Base-by-base conservation (phyloP, 192 early-diverging fungal species). In the Geranomyces michiganensis region DNA sequence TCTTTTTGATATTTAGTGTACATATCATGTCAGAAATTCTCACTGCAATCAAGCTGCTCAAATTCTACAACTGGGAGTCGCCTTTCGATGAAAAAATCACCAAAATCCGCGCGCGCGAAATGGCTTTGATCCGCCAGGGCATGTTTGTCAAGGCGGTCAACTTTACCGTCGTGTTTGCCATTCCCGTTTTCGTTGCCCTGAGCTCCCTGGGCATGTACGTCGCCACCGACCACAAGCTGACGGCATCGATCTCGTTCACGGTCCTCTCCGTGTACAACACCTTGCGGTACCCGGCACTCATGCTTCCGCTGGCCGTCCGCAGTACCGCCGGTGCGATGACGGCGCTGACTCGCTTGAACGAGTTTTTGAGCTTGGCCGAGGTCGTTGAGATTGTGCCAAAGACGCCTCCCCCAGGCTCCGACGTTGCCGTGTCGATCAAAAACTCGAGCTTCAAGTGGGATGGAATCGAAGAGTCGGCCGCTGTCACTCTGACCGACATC, bases 31-130 rank as follows among this genome's bases (percentile, higher is more conserved):
- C 88, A 0, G 90, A 92, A 72, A 79, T 89, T 41, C 71, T 92
- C 51, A 91, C 89, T 4, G 89, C 89, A 21, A 88, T 92, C 67
- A 92, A 90, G 68, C 75, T 92, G 24, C 88, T 92, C 68, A 92
- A 92, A 70, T 87, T 91, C 63, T 91, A 92, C 71, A 83, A 88
- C 12, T 92, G 90, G 90, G 90, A 92, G 58, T 21, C 33, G 27
- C 84, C 84, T n/a, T 92, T 92, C 67, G 63, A 72, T 47, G 78
- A 86, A 21, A 85, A 87, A 41, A 82, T 91, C 33, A 59, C 64
- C n/a, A 73, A 74, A 12, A 84, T 92, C 15, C 72, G 90, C 10
- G 47, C 61, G n/a, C 74, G 81, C 44, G 90, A 92, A 70, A 81
- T 89, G 68, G 33, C 36, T 1, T 78, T 77, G 44, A 76, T 90